These are phyloP conservation scores for Quercus phellos DNA, from an alignment of 331 rosid species.

Conservation along the genomic window DNA sequence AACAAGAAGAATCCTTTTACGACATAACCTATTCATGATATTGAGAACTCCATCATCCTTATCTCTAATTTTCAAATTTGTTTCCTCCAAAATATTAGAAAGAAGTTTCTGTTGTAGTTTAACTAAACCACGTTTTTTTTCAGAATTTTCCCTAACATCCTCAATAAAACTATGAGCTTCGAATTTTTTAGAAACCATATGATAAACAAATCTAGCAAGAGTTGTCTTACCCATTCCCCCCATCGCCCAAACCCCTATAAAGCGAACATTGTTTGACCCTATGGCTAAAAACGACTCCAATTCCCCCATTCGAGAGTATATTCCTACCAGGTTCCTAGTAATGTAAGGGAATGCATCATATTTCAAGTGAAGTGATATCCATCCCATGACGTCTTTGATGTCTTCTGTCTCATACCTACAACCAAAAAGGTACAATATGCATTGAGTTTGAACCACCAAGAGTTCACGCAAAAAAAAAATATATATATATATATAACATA, in stretches of 20 bases:
- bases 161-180: slow-evolving; percentile 5
- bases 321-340: slow-evolving; percentile 1
- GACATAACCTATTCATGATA: neutral
- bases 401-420: too few relatives aligned
- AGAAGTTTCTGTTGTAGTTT: neutral
- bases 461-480: too few relatives aligned
- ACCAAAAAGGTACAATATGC: too few relatives aligned
- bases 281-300: neutral
- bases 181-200: slow-evolving; percentile 9
- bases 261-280: neutral
- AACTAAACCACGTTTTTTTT: neutral
- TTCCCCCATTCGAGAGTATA: neutral
- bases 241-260: slow-evolving; percentile 15
- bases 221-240: slow-evolving; percentile 24
- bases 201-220: slow-evolving; percentile 5
- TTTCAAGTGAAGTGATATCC: too few relatives aligned
- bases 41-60: neutral
- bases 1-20: slow-evolving; percentile 11
- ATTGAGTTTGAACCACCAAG: too few relatives aligned
- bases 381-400: too few relatives aligned
- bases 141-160: neutral
- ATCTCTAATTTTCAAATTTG: neutral
- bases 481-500: too few relatives aligned
- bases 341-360: neutral
- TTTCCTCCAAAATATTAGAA: too few relatives aligned